Evolutionary conservation across 108 stramenopile genomes (phyloP), one percentile per base, ranked within the genome.

Genomic region (Skeletonema menzelii): DNA sequence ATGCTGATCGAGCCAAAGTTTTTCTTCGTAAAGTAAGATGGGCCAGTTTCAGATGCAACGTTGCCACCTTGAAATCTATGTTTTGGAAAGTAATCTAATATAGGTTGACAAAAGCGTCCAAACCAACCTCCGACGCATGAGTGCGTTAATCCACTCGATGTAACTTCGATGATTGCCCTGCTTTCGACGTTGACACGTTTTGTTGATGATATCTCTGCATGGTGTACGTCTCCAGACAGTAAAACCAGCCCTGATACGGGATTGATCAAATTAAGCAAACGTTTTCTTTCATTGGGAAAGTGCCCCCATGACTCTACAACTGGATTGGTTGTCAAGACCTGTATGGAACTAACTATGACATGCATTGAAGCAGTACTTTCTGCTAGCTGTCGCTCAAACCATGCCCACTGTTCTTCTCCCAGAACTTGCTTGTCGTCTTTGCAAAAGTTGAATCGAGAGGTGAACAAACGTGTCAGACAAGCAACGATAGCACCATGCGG

Each of bases 261-360:
- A 37, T 63, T 80, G 20, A 95, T 59, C 20, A 94, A 34, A 4
- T 70, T 67, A 53, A 94, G 72, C 8, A 97, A 69, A 3, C 84
- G 77, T 20, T 65, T 40, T 67, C 88, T 84, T 57, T 89, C 91
- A 10, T 44, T 32, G 3, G 94, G 93, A 83, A 94, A 95, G 26
- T 95, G 94, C 56, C 91, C 92, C 96, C 96, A 97, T 8, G 79
- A 76, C 61, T 97, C 96, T 73, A 93, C 86, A 56, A 87, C 75
- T 17, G 94, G 90, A 76, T 95, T 94, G 15, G 92, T 91, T 19
- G 91, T 88, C 58, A 92, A 76, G 1, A 95, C 85, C 74, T 95
- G 94, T 53, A 97, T 84, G 17, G 80, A 80, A 49, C 91, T 91
- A 1, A 92, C 89, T 26, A 97, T 63, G 10, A 95, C 57, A 55